These are phyloP conservation scores for Trichoderma cornu-damae DNA, from an alignment of 2,329 filamentous ascomycete species.

Conservation along the genomic window DNA sequence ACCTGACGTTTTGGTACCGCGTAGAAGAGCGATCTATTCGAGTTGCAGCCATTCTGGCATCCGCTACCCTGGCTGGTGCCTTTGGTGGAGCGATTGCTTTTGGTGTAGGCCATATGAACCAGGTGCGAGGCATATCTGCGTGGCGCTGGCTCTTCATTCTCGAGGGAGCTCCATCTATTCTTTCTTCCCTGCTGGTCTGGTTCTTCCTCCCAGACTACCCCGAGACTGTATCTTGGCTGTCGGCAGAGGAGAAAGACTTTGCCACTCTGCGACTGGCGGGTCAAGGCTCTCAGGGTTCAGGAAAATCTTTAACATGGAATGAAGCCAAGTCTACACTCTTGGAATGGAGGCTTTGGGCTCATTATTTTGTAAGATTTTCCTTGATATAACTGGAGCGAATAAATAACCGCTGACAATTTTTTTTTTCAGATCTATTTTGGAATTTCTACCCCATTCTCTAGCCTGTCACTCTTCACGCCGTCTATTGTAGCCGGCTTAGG, in stretches of 20 bases:
- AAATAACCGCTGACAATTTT: neutral
- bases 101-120: neutral
- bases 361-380: neutral
- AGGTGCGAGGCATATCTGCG: neutral
- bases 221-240: neutral
- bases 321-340: neutral
- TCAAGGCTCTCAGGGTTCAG: neutral
- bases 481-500: neutral
- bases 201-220: neutral
- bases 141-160: neutral
- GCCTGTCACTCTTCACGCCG: neutral
- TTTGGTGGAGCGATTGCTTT: neutral
- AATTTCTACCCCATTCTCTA: neutral
- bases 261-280: neutral
- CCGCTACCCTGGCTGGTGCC: neutral
- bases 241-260: neutral
- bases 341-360: slow-evolving; percentile 1
- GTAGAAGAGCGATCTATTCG: neutral
- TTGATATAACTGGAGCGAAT: neutral
- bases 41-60: neutral
- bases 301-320: neutral
- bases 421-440: neutral
- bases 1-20: neutral
- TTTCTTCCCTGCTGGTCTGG: neutral
- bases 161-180: neutral